Conservation (phyloP, 208 protist species). For the Leishmania guyanensis region DNA sequence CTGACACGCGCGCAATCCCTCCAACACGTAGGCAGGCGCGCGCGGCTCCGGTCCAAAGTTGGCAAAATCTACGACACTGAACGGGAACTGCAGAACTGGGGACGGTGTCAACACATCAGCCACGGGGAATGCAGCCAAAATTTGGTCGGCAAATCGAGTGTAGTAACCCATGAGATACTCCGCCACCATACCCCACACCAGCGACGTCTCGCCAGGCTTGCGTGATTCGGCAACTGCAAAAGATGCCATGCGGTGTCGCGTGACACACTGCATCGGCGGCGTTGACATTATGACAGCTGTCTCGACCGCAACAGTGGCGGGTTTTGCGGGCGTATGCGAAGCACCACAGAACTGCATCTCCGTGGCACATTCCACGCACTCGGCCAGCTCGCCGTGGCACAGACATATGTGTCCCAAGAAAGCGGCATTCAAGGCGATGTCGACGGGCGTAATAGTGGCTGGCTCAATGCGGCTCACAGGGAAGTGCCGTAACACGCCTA, state of each 20-base stretch:
- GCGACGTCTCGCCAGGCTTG: constrained; percentile 14
- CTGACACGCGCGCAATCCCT: constrained; percentile 30
- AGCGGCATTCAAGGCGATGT: constrained; percentile 62
- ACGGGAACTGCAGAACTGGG: constrained; percentile 33
- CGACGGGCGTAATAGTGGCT: constrained; percentile 56
- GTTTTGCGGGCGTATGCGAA: neutral
- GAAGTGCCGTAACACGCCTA: constrained; percentile 56
- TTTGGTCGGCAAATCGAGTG: constrained; percentile 34
- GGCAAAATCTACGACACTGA: constrained; percentile 21
- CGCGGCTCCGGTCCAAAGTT: constrained; percentile 39
- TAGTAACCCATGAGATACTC: constrained; percentile 84
- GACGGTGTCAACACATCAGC: constrained; percentile 21
- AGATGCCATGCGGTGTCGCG: constrained; percentile 21
- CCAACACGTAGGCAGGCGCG: constrained; percentile 20
- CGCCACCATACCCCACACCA: constrained; percentile 82
- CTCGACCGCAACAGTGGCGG: neutral
- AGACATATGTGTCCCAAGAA: constrained; percentile 29
- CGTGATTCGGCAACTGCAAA: constrained; percentile 29
- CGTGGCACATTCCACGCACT: constrained; percentile 10
- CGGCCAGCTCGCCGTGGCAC: constrained; percentile 13
- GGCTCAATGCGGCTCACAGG: constrained; percentile 42
- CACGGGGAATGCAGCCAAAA: constrained; percentile 39
- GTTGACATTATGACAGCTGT: neutral
- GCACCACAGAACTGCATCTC: constrained; percentile 9
- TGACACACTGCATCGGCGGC: neutral